Base-by-base conservation (phyloP, 73 alveolate genomes). In the Durusdinium trenchii region DNA sequence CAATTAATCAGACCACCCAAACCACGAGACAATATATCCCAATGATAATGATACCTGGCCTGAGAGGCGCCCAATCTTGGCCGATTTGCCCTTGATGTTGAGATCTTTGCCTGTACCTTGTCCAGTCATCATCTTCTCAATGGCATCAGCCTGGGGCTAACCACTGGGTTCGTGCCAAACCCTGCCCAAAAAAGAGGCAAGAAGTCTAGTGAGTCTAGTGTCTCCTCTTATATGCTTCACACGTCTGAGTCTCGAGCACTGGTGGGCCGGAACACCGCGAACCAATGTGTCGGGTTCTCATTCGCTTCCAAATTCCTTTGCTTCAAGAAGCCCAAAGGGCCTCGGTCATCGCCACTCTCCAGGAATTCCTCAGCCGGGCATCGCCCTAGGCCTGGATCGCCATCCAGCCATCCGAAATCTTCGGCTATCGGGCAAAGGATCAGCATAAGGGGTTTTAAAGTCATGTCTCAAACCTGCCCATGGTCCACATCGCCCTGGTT, bases 211-310 rank as follows among this genome's bases (percentile, higher is more conserved):
- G 64, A 12, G 20, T 54, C 9, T 20, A 9, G 64, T 20, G 64
- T 20, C 20, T 20, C 64, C 20, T 54, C 20, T 54, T 54, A 12
- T 54, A 12, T 54, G 9, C 64, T 20, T 54, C 64, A 20, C 20
- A 9, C 64, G 20, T 54, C 82, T 69, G 43, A 61, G 28, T 61
- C 23, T 16, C 60, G 28, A 7, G 89, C 89, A 43, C 52, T 35
- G 20, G 94, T 83, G 50, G 94, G 94, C 73, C 94, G 69, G 50
- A 83, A 83, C 38, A 83, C 94, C 38, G 94, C 94, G 50, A 83
- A 83, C 94, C 94, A 83, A n/a, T n/a, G n/a, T n/a, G n/a, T n/a
- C n/a, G n/a, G n/a, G 64, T 54, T 20, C 64, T 9, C 64, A 9
- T 20, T 54, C 64, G 9, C 20, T 20, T 12, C 28, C 64, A 54